Evolutionary conservation across 768 basidiomycete species (phyloP).

Genomic region (Trametes punicea): DNA sequence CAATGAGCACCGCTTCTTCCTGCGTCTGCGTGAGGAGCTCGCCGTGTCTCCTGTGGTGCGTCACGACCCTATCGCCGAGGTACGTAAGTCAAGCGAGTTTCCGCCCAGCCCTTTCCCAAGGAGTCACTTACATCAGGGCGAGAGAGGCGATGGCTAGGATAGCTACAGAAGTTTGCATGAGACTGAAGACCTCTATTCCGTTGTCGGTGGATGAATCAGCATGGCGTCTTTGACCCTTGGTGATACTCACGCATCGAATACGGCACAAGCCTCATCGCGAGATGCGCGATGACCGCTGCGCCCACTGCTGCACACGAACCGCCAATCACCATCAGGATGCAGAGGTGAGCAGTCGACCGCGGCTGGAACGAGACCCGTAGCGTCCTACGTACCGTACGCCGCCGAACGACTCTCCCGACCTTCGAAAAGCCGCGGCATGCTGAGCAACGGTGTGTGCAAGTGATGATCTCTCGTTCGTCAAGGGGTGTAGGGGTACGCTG

Average conservation of each 20-base stretch:
- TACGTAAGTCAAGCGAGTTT: not conserved
- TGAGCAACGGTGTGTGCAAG: too few species aligned
- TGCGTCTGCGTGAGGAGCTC: constrained; percentile 64
- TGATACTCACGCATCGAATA: constrained; percentile 20
- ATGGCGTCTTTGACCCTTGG: not conserved
- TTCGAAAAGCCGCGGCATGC: constrained; percentile 21
- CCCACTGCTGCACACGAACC: constrained; percentile 13
- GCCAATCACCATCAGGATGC: not conserved
- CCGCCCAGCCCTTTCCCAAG: not conserved
- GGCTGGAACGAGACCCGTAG: too few species aligned
- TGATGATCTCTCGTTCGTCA: too few species aligned
- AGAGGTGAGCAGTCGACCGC: not conserved
- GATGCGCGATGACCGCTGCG: constrained; percentile 22
- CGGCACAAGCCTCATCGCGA: constrained; percentile 19
- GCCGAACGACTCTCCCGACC: constrained; percentile 17
- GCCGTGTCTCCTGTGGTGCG: constrained; percentile 63
- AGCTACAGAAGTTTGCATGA: constrained; percentile 68
- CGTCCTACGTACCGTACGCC: constrained; percentile 18
- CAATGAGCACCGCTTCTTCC: constrained; percentile 71
- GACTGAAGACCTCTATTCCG: constrained; percentile 31
- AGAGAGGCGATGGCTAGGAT: constrained; percentile 63
- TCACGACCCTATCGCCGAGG: constrained; percentile 46
- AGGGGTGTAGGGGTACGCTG: not conserved
- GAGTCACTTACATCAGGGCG: constrained; percentile 61
- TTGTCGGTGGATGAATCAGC: not conserved